Percentiles rank a stretch among this genome's conserved stretches.
phyloP scores from a whole-genome alignment of 345 rosid genomes.

The Turritis glabra region DNA sequence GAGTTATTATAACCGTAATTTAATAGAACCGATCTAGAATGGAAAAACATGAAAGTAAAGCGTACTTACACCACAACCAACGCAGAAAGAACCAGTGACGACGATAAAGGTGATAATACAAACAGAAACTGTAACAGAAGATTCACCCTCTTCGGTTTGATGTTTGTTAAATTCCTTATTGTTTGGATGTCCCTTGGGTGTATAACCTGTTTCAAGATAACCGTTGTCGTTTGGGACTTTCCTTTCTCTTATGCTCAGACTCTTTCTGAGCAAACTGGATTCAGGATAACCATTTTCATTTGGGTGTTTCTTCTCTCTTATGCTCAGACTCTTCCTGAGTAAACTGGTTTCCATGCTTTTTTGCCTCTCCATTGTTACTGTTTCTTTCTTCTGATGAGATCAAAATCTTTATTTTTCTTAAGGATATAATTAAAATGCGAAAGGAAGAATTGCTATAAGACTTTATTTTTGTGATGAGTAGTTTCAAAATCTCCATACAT shows the following conservation, averaged over 20 bases:
- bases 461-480: neutral
- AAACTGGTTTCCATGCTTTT: conserved; percentile 19
- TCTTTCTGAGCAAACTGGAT: neutral
- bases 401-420: too few species aligned
- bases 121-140: conserved; percentile 12
- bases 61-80: conserved; percentile 44
- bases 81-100: conserved; percentile 42
- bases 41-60: neutral
- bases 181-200: neutral
- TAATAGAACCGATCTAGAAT: neutral
- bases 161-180: conserved; percentile 4
- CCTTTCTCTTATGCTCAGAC: neutral
- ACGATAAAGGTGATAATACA: conserved; percentile 45
- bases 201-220: conserved; percentile 20
- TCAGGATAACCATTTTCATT: neutral
- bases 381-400: too few species aligned
- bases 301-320: conserved; percentile 23
- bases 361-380: conserved; percentile 21
- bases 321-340: conserved; percentile 23
- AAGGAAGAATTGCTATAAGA: too few species aligned
- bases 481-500: neutral
- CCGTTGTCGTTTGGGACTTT: neutral
- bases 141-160: conserved; percentile 11
- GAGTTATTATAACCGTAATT: too few species aligned
- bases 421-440: too few species aligned